Base-by-base conservation (phyloP, 2,329 filamentous ascomycete genomes). In the Ophiostoma sp. region DNA sequence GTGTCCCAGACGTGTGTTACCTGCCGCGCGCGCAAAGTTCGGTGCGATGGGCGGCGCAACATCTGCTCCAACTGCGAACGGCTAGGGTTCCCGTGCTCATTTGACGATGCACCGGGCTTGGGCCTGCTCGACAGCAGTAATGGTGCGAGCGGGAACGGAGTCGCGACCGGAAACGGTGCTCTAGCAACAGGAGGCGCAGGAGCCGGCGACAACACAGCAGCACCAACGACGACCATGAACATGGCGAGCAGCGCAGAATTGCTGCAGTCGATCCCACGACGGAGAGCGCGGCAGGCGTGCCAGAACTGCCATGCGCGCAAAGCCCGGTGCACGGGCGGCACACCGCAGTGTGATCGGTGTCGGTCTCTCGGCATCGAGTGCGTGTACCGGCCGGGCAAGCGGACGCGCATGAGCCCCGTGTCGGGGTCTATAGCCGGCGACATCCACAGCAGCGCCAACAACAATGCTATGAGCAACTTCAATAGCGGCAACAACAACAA, bases 11-110 rank as follows among this genome's bases (percentile, higher is more conserved):
- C 84, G n/a, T 86, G 84, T 75, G 80, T 82, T 73, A 85, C 84
- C 13, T 86, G 84, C 73, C 83, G 84, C 31, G 80, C 82, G 67
- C 83, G 85, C 75, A 87, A 87, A 77, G 85, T 87, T 27, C 84
- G 85, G 67, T 87, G 85, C 78, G 84, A 87, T 75, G 84, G 85
- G 48, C 79, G 81, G 15, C 83, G 83, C 57, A 80, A 83, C 67
- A 78, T 84, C 71, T 87, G 85, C 76, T 83, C 83, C 77, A 87
- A 86, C 77, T 87, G 85, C 77, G 83, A 86, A 73, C 83, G 85
- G 27, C 81, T 87, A 64, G 84, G 84, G 67, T 87, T 87, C 73
- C 80, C 82, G 7, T 87, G 85, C 76, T 85, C 85, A 8, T 87
- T 86, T 74, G 83, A 86, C 71, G 84, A 85, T 20, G 23, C 65